Conservation (phyloP, 352 stramenopile genomes). For the Globisporangium nunn region DNA sequence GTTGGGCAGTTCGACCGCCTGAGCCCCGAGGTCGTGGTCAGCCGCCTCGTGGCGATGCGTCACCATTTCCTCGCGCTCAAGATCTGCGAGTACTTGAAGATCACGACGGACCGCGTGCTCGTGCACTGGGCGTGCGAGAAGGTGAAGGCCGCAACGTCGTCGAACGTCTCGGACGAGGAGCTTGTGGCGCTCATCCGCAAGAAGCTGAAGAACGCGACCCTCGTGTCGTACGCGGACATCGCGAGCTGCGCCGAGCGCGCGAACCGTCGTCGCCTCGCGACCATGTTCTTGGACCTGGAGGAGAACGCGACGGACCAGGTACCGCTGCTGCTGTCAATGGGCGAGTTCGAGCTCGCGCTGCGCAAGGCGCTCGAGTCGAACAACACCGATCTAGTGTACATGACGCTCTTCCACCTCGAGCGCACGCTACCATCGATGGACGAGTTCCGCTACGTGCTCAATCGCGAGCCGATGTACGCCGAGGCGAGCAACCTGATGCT, state of each 20-base stretch:
- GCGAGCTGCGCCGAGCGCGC: conserved; percentile 73
- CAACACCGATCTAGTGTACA: conserved; percentile 87
- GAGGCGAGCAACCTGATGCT: conserved; percentile 76
- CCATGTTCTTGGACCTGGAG: conserved; percentile 87
- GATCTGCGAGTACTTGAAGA: conserved; percentile 86
- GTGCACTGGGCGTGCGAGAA: conserved; percentile 90
- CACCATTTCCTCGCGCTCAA: conserved; percentile 89
- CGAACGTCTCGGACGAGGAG: conserved; percentile 65
- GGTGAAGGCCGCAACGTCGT: conserved; percentile 51
- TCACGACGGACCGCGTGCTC: conserved; percentile 84
- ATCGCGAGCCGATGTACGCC: conserved; percentile 57
- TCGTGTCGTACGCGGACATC: conserved; percentile 81
- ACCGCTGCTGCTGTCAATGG: conserved; percentile 86
- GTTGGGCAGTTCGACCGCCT: conserved; percentile 77
- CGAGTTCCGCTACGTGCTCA: conserved; percentile 72
- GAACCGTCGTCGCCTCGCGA: conserved; percentile 79
- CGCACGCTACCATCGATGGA: conserved; percentile 74
- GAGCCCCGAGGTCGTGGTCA: conserved; percentile 80
- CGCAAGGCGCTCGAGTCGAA: conserved; percentile 86
- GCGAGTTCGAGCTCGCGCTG: conserved; percentile 86
- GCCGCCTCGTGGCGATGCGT: conserved; percentile 73
- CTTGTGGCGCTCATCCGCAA: conserved; percentile 79
- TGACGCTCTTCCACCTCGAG: conserved; percentile 85
- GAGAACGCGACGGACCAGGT: conserved; percentile 86
- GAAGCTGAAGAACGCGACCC: conserved; percentile 74